A percentile compares a stretch with the other conserved stretches of the same genome.
These are phyloP conservation scores for Logfia minima DNA, from an alignment of 129 eudicot species.

Conservation along the genomic window DNA sequence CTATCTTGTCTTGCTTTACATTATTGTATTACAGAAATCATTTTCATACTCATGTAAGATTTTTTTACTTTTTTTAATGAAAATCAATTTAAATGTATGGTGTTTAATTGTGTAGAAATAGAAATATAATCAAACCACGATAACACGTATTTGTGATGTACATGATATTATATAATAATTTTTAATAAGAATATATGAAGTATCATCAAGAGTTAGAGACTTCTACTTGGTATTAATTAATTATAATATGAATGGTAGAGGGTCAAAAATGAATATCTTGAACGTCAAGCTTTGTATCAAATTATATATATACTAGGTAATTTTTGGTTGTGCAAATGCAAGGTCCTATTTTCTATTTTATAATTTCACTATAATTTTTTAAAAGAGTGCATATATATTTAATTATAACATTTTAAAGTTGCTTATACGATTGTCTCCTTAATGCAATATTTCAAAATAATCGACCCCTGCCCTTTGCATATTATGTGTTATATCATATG, in stretches of 20 bases:
- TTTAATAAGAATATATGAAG: neutral
- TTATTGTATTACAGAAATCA: conserved; percentile 19
- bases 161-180: neutral
- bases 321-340: too few relatives aligned
- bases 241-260: conserved; percentile 16
- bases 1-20: conserved; percentile 14
- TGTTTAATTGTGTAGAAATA: neutral
- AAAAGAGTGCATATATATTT: too few relatives aligned
- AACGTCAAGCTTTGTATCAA: conserved; percentile 40
- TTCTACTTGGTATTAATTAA: conserved; percentile 13
- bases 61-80: too few relatives aligned
- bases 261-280: conserved; percentile 39
- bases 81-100: too few relatives aligned
- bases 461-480: too few relatives aligned
- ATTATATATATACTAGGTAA: too few relatives aligned
- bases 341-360: too few relatives aligned
- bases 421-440: too few relatives aligned
- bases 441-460: too few relatives aligned
- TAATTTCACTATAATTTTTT: too few relatives aligned
- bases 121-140: neutral
- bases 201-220: neutral
- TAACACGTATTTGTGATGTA: neutral
- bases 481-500: too few relatives aligned
- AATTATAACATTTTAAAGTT: too few relatives aligned
- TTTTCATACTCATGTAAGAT: neutral